Evolutionary conservation across 106 monocot genomes (phyloP).

Genomic region (Gastrodia elata): DNA sequence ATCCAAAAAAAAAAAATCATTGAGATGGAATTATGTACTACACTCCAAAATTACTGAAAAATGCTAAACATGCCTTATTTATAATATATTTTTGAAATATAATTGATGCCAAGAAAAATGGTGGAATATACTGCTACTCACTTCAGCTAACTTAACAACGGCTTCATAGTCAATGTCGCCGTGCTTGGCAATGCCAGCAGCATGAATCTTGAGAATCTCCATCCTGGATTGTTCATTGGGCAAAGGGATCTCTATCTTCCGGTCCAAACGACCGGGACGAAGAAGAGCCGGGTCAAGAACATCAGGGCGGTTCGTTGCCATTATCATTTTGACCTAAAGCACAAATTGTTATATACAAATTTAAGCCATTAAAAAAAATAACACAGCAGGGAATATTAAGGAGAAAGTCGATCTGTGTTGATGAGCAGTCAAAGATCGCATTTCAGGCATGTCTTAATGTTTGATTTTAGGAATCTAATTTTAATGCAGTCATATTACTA

Average conservation of each 20-base stretch:
- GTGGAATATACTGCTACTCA: conserved; percentile 13
- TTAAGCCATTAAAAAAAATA: background rate
- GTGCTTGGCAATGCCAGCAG: conserved; percentile 90
- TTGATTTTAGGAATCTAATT: too few species aligned
- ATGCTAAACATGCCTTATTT: too few species aligned
- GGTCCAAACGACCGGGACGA: conserved; percentile 78
- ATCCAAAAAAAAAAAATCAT: background rate
- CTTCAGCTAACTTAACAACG: conserved; percentile 89
- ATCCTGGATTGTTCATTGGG: conserved; percentile 93
- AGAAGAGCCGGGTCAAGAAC: conserved; percentile 93
- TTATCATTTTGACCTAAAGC: conserved; percentile 93
- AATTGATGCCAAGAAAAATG: background rate
- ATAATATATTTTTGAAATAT: too few species aligned
- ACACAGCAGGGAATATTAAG: background rate
- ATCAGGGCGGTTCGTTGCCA: conserved; percentile 97
- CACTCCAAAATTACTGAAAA: too few species aligned
- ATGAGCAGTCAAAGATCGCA: background rate
- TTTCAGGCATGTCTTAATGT: background rate
- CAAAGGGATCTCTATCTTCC: conserved; percentile 94
- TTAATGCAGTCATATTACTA: too few species aligned
- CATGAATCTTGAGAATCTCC: conserved; percentile 97
- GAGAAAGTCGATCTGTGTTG: background rate
- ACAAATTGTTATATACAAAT: background rate
- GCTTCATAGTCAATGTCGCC: conserved; percentile 95
- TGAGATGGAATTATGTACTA: too few species aligned